phyloP scores from a whole-genome alignment of 2,329 filamentous ascomycete genomes.

The Talaromyces sp. region DNA sequence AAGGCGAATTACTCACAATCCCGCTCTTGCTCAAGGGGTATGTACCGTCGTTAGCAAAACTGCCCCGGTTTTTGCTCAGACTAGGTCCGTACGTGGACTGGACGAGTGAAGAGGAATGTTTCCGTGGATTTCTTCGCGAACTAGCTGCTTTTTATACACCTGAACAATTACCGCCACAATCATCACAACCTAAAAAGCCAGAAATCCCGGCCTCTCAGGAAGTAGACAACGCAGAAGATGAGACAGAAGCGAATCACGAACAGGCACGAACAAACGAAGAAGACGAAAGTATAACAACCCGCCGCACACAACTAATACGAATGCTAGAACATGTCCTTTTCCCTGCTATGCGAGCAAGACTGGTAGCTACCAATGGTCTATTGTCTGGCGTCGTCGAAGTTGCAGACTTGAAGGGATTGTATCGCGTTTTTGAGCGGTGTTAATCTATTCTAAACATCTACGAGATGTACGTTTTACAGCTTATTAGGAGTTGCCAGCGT shows the following conservation, averaged over 20 bases:
- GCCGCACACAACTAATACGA: constrained; percentile 68
- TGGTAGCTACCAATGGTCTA: constrained; percentile 77
- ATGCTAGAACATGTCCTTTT: constrained; percentile 85
- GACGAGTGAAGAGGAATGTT: constrained; percentile 80
- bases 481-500: neutral
- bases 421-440: constrained; percentile 92
- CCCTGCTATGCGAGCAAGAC: constrained; percentile 76
- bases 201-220: neutral
- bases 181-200: neutral
- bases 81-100: constrained; percentile 88
- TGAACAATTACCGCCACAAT: constrained; percentile 67
- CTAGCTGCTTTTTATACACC: constrained; percentile 88
- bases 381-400: constrained; percentile 80
- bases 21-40: constrained; percentile 89
- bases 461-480: neutral
- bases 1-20: constrained; percentile 74
- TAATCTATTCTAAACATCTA: constrained; percentile 44
- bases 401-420: constrained; percentile 87
- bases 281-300: constrained; percentile 45
- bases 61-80: constrained; percentile 82
- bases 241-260: constrained; percentile 21
- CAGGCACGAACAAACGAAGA: constrained; percentile 45
- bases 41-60: constrained; percentile 77
- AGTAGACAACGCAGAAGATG: neutral
- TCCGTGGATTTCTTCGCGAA: constrained; percentile 79